Percentiles rank a stretch among this genome's conserved stretches.
phyloP scores from a whole-genome alignment of 208 protist genomes.

The Herpetomonas samuelpessoai region DNA sequence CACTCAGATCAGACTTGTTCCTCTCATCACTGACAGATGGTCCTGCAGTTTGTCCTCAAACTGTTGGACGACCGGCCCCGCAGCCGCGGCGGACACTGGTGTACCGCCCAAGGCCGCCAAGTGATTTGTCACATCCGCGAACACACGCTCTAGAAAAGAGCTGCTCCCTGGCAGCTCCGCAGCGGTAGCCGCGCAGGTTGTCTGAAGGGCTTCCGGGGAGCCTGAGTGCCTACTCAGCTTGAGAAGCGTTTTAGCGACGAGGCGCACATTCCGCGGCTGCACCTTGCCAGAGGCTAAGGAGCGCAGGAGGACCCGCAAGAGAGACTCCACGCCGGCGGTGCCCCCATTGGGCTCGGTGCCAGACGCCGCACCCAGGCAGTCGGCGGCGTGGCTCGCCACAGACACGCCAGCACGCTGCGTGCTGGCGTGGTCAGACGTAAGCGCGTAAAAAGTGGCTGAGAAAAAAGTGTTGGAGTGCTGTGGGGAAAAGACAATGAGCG shows the following conservation, averaged over 20 bases:
- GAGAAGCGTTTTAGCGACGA: not conserved
- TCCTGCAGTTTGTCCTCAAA: slow-evolving; percentile 46
- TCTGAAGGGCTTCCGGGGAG: not conserved
- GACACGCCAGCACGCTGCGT: slow-evolving; percentile 65
- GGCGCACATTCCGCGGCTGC: not conserved
- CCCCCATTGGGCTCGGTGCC: slow-evolving; percentile 3
- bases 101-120: not conserved
- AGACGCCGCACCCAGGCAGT: slow-evolving; percentile 24
- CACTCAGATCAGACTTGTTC: slow-evolving; percentile 11
- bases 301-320: slow-evolving; percentile 29
- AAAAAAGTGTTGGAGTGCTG: slow-evolving; percentile 42
- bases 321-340: slow-evolving; percentile 19
- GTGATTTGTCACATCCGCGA: not conserved
- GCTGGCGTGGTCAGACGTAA: slow-evolving; percentile 38
- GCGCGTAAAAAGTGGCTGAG: slow-evolving; percentile 61
- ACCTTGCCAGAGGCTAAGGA: not conserved
- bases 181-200: not conserved
- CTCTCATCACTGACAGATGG: slow-evolving; percentile 25
- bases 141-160: not conserved
- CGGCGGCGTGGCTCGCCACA: slow-evolving; percentile 38
- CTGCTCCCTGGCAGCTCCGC: not conserved
- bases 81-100: not conserved
- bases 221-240: not conserved
- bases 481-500: slow-evolving; percentile 44
- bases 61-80: not conserved